These are phyloP conservation scores for Capronia epimyces DNA, from an alignment of 2,329 filamentous ascomycete genomes.

Conservation along the genomic window DNA sequence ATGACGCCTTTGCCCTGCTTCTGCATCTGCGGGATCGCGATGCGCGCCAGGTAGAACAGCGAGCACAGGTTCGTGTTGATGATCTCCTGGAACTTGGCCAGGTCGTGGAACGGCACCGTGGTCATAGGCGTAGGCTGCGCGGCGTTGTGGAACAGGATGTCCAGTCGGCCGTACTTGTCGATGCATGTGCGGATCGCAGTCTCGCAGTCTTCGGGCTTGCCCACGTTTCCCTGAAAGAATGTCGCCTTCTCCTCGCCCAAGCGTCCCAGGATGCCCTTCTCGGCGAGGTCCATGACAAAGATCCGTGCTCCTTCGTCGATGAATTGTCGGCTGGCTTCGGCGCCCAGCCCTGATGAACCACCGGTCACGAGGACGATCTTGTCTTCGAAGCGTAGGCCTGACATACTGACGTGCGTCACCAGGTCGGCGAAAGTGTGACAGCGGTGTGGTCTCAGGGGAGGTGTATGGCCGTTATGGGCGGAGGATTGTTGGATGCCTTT, in stretches of 20 bases:
- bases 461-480: too few relatives aligned
- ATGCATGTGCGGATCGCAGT: conserved; percentile 9
- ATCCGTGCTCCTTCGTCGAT: conserved; percentile 6
- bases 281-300: conserved; percentile 9
- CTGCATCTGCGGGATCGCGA: conserved; percentile 77
- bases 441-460: background rate
- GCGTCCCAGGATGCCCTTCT: conserved; percentile 6
- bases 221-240: conserved; percentile 11
- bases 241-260: conserved; percentile 1
- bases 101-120: conserved; percentile 60
- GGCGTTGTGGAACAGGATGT: conserved; percentile 94
- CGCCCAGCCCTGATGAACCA: conserved; percentile 6
- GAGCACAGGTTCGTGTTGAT: conserved; percentile 43
- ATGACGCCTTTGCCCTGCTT: conserved; percentile 64
- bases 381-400: conserved; percentile 1
- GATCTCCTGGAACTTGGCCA: conserved; percentile 91
- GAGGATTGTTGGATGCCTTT: too few relatives aligned
- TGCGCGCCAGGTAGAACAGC: conserved; percentile 11
- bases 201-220: conserved; percentile 10
- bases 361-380: conserved; percentile 9
- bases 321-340: conserved; percentile 4
- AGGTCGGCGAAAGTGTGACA: background rate
- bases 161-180: conserved; percentile 48
- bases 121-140: conserved; percentile 52
- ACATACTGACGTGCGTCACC: background rate